These are phyloP conservation scores for Clarireedia homoeocarpa DNA, from an alignment of 2,329 filamentous ascomycete genomes.

Conservation along the genomic window DNA sequence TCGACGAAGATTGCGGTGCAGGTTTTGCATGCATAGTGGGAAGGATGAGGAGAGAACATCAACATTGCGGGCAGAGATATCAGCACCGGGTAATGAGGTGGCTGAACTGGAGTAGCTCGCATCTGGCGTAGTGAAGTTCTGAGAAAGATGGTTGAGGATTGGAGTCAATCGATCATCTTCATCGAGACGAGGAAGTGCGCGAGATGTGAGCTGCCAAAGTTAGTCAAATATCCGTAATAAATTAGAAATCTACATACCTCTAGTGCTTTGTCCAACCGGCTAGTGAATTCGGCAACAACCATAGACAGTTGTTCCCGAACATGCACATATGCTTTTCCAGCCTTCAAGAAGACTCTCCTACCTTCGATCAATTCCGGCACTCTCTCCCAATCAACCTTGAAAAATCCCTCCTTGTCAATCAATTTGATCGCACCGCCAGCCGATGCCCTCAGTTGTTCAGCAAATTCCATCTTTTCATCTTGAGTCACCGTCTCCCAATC, in stretches of 20 bases:
- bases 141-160: conserved; percentile 75
- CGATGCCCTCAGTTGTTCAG: conserved; percentile 28
- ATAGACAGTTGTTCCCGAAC: conserved; percentile 79
- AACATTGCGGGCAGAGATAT: conserved; percentile 71
- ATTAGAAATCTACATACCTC: conserved; percentile 48
- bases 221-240: background rate
- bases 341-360: conserved; percentile 66
- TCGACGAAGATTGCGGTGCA: conserved; percentile 78
- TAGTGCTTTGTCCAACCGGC: conserved; percentile 69
- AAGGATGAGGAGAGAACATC: conserved; percentile 76
- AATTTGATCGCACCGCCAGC: conserved; percentile 31
- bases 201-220: conserved; percentile 63
- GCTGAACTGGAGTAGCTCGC: conserved; percentile 65
- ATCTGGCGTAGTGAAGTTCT: conserved; percentile 91
- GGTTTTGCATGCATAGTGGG: conserved; percentile 87
- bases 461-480: conserved; percentile 56
- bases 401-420: conserved; percentile 78
- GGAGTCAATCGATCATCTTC: conserved; percentile 87
- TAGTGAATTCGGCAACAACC: conserved; percentile 80
- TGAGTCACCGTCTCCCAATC: conserved; percentile 79
- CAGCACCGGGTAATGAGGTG: conserved; percentile 57
- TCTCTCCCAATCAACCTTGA: conserved; percentile 92
- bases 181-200: conserved; percentile 82
- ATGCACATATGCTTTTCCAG: conserved; percentile 86
- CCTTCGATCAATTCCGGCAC: conserved; percentile 85